A percentile compares a stretch with the other conserved stretches of the same genome.
phyloP scores from a whole-genome alignment of 2,329 filamentous ascomycete genomes.

The Xylaria digitata region DNA sequence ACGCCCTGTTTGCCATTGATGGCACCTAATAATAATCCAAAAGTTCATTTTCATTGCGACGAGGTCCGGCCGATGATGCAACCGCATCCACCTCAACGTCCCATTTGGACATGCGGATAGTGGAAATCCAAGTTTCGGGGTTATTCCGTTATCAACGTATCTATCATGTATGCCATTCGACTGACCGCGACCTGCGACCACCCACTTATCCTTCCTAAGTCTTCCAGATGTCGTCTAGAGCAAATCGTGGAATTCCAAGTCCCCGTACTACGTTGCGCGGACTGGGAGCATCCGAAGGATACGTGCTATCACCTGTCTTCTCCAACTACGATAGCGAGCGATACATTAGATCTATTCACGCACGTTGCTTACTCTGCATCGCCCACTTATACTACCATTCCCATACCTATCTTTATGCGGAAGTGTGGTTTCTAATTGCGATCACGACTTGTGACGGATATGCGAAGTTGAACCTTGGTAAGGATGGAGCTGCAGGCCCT shows the following conservation, averaged over 20 bases:
- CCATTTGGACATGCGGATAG: slow-evolving; percentile 1
- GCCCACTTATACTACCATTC: slow-evolving; percentile 27
- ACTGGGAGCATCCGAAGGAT: slow-evolving; percentile 29
- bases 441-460: slow-evolving; percentile 6
- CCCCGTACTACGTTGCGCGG: slow-evolving; percentile 14
- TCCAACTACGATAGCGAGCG: slow-evolving; percentile 20
- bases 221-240: background rate
- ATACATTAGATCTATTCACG: slow-evolving; percentile 20
- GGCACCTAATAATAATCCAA: slow-evolving; percentile 22
- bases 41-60: slow-evolving; percentile 10
- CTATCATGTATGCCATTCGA: background rate
- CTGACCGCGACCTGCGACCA: background rate
- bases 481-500: slow-evolving; percentile 7
- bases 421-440: background rate
- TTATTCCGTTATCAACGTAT: slow-evolving; percentile 21
- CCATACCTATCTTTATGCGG: slow-evolving; percentile 7
- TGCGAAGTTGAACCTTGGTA: slow-evolving; percentile 5
- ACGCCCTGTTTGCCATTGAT: slow-evolving; percentile 11
- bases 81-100: slow-evolving; percentile 11
- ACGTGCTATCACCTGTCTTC: slow-evolving; percentile 21
- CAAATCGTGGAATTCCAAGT: slow-evolving; percentile 13
- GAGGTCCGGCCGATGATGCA: slow-evolving; percentile 24
- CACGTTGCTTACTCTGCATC: slow-evolving; percentile 36
- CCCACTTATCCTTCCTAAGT: background rate
- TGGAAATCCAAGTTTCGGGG: slow-evolving; percentile 22